Percentiles rank a stretch among this genome's conserved stretches.
phyloP scores from a whole-genome alignment of 352 stramenopile genomes.

The Globisporangium viniferum region DNA sequence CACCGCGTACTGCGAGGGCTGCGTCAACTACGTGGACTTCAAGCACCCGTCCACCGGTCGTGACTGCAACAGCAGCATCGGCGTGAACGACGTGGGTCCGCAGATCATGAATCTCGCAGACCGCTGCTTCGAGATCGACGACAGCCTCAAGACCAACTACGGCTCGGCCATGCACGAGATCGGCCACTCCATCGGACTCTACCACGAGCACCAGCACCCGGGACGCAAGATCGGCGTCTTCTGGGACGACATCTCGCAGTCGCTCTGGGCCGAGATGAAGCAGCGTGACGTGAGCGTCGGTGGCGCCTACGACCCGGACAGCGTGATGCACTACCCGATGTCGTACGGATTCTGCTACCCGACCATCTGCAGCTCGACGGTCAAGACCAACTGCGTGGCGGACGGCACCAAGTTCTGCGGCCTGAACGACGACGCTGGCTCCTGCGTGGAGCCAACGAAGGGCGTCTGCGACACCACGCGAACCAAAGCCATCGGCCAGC shows the following conservation, averaged over 20 bases:
- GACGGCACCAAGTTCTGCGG: constrained; percentile 63
- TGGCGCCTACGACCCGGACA: constrained; percentile 63
- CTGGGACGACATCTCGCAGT: constrained; percentile 71
- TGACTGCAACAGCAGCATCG: constrained; percentile 79
- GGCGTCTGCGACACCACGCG: constrained; percentile 49
- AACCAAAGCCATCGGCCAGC: constrained; percentile 62
- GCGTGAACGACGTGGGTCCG: constrained; percentile 53
- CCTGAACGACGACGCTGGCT: constrained; percentile 55
- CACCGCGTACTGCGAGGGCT: constrained; percentile 56
- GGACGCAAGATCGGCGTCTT: constrained; percentile 66
- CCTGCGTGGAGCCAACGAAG: constrained; percentile 59
- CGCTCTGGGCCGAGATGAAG: constrained; percentile 72
- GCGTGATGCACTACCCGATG: constrained; percentile 81
- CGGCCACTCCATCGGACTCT: constrained; percentile 69
- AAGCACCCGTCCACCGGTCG: constrained; percentile 66
- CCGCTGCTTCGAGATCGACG: constrained; percentile 74
- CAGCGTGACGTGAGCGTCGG: constrained; percentile 64
- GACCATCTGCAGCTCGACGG: constrained; percentile 37
- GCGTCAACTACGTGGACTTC: constrained; percentile 71
- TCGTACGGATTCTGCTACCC: constrained; percentile 76
- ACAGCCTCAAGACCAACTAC: constrained; percentile 68
- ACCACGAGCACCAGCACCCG: constrained; percentile 82
- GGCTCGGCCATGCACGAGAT: constrained; percentile 83
- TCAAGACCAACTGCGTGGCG: constrained; percentile 47
- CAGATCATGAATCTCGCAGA: constrained; percentile 76